These are phyloP conservation scores for Colletotrichum acutatum DNA, from an alignment of 2,329 filamentous ascomycete genomes.

Conservation along the genomic window DNA sequence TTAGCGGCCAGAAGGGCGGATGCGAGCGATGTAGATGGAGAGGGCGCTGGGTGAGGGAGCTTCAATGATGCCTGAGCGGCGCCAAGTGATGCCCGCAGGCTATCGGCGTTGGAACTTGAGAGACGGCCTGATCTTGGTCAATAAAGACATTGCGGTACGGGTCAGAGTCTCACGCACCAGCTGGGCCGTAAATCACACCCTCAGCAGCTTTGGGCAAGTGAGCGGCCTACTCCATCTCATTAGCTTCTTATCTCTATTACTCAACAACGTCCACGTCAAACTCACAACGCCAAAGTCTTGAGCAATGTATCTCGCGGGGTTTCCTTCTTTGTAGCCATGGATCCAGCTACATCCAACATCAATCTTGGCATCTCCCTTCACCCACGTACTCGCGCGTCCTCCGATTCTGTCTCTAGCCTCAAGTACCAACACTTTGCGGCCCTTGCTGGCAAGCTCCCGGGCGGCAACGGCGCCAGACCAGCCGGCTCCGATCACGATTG, in stretches of 20 bases:
- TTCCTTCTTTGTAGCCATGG: constrained; percentile 29
- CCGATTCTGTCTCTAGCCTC: constrained; percentile 35
- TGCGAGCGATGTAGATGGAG: constrained; percentile 23
- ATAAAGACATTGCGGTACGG: background rate
- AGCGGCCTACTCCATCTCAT: constrained; percentile 20
- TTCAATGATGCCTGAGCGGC: constrained; percentile 26
- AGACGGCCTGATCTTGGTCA: constrained; percentile 23
- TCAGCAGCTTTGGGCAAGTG: constrained; percentile 28
- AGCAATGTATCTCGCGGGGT: constrained; percentile 30
- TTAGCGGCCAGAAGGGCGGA: constrained; percentile 20
- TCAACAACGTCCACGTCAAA: background rate
- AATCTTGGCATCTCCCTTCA: constrained; percentile 29
- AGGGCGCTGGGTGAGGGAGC: constrained; percentile 23
- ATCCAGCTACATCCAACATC: constrained; percentile 34
- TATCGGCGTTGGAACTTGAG: constrained; percentile 15
- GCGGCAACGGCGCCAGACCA: constrained; percentile 31
- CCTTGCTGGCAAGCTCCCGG: constrained; percentile 23
- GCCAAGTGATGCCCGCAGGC: constrained; percentile 22
- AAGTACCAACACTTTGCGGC: constrained; percentile 27
- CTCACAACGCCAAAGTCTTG: constrained; percentile 32
- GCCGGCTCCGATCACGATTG: constrained; percentile 34
- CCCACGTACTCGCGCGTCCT: constrained; percentile 33
- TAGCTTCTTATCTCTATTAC: background rate
- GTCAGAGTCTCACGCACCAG: background rate
- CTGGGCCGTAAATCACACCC: constrained; percentile 29